These are phyloP conservation scores for Russula dissimulans DNA, from an alignment of 768 basidiomycete species.

Conservation along the genomic window DNA sequence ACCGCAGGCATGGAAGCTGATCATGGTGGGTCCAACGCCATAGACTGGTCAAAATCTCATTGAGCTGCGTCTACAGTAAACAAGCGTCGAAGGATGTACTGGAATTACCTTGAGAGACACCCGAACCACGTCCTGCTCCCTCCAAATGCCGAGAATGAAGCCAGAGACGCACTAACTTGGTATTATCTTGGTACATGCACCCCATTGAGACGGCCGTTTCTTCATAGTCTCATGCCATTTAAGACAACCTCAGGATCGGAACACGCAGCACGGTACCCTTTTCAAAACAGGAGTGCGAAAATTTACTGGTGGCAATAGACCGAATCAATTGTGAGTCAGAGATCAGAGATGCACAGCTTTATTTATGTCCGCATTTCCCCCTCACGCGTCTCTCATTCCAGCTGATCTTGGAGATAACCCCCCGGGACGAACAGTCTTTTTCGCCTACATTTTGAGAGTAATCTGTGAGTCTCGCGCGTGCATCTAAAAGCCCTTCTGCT, in stretches of 20 bases:
- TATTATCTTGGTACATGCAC: constrained; percentile 32
- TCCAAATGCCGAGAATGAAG: constrained; percentile 35
- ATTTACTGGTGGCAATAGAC: constrained; percentile 31
- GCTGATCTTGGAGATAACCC: constrained; percentile 25
- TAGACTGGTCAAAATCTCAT: neutral
- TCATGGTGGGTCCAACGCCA: neutral
- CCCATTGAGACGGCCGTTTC: neutral
- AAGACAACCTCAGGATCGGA: constrained; percentile 42
- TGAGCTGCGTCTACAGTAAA: neutral
- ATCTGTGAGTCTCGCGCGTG: constrained; percentile 27
- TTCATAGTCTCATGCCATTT: constrained; percentile 21
- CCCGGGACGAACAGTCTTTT: constrained; percentile 35
- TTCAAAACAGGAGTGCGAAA: constrained; percentile 45
- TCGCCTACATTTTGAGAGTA: constrained; percentile 44
- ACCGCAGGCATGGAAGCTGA: neutral
- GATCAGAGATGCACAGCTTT: neutral
- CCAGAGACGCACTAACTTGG: constrained; percentile 42
- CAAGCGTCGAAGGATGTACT: constrained; percentile 36
- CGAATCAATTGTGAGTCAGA: constrained; percentile 11
- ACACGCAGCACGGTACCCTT: constrained; percentile 40
- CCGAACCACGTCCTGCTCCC: constrained; percentile 38
- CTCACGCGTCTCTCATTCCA: neutral
- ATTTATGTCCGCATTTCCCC: neutral
- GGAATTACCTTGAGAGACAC: constrained; percentile 43
- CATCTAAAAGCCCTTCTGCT: neutral